A percentile compares a stretch with the other conserved stretches of the same genome.
Evolutionary conservation across 331 rosid genomes (phyloP).

Genomic region (Pyracantha coccinea): DNA sequence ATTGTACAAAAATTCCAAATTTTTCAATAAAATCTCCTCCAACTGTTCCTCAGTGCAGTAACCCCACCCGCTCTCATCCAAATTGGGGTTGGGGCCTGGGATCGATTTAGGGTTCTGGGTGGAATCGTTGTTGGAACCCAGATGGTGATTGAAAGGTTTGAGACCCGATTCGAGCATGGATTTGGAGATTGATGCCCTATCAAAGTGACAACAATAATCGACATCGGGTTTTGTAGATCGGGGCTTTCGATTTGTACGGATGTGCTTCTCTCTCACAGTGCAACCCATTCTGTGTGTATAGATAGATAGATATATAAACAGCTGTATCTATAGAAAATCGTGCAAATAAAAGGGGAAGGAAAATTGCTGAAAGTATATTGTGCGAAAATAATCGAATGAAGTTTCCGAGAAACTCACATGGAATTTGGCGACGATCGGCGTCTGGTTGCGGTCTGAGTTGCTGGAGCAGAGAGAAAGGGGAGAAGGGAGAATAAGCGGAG

Average conservation of each 20-base stretch:
- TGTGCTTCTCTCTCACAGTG: conserved; percentile 73
- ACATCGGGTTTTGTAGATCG: conserved; percentile 51
- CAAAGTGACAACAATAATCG: conserved; percentile 35
- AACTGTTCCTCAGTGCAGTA: conserved; percentile 91
- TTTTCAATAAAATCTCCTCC: conserved; percentile 70
- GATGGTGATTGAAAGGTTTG: conserved; percentile 44
- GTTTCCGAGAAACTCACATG: conserved; percentile 6
- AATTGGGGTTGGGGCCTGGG: conserved; percentile 21
- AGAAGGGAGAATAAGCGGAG: neutral
- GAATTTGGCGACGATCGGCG: conserved; percentile 11
- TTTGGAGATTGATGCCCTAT: conserved; percentile 55
- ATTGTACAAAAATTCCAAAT: conserved; percentile 51
- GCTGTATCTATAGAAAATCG: neutral
- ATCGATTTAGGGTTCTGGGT: conserved; percentile 19
- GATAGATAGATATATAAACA: neutral
- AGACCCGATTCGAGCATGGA: conserved; percentile 66
- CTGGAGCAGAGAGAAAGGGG: neutral
- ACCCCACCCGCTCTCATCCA: conserved; percentile 73
- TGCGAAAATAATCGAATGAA: neutral
- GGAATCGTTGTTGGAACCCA: conserved; percentile 12
- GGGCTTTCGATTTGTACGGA: conserved; percentile 64
- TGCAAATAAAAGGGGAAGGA: too few relatives aligned
- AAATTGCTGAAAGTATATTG: neutral
- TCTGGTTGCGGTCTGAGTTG: conserved; percentile 4
- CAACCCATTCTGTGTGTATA: conserved; percentile 56